phyloP scores from a whole-genome alignment of 495 filamentous ascomycete genomes.

The Aspergillus sclerotiicarbonarius region DNA sequence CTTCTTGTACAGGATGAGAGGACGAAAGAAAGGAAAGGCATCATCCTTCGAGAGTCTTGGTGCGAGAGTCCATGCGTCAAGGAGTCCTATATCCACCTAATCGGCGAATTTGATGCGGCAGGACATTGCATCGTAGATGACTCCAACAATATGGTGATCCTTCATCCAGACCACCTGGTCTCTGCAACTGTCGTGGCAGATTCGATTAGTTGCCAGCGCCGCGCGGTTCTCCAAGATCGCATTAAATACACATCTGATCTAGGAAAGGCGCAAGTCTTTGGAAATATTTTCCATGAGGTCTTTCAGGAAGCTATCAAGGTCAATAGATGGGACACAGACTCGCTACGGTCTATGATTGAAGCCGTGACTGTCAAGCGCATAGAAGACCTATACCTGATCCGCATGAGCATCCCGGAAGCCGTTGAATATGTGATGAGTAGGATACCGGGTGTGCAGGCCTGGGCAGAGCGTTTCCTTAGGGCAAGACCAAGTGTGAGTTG shows the following conservation, averaged over 20 bases:
- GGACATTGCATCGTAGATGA: slow-evolving; percentile 76
- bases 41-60: slow-evolving; percentile 85
- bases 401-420: slow-evolving; percentile 68
- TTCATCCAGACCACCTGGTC: slow-evolving; percentile 94
- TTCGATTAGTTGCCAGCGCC: slow-evolving; percentile 82
- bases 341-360: slow-evolving; percentile 61
- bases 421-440: slow-evolving; percentile 75
- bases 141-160: slow-evolving; percentile 76
- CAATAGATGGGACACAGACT: slow-evolving; percentile 75
- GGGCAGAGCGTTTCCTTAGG: slow-evolving; percentile 80
- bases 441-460: slow-evolving; percentile 70
- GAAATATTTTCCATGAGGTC: slow-evolving; percentile 87
- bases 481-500: slow-evolving; percentile 63
- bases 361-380: slow-evolving; percentile 66
- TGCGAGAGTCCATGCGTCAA: slow-evolving; percentile 68
- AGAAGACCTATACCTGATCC: slow-evolving; percentile 82
- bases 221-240: slow-evolving; percentile 88
- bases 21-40: slow-evolving; percentile 58
- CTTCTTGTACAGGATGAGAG: slow-evolving; percentile 73
- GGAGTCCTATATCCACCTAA: slow-evolving; percentile 77
- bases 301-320: slow-evolving; percentile 86
- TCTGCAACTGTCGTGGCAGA: slow-evolving; percentile 92
- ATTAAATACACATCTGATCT: slow-evolving; percentile 82
- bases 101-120: slow-evolving; percentile 68
- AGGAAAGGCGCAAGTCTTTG: slow-evolving; percentile 77